Conservation (phyloP, 306 rosid genomes). For the peach (Prunus persica) region Prunus_persica_NCBIv2 NC_034016.1:20364501-20365000, state of each 20-base stretch:
- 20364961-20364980: background rate
- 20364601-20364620: slow-evolving; percentile 72
- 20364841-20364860: background rate
- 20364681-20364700: background rate
- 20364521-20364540: slow-evolving; percentile 99
- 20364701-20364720: background rate
- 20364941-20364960: background rate
- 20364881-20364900: background rate
- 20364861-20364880: background rate
- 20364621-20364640: background rate
- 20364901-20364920: background rate
- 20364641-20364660: background rate
- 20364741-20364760: background rate
- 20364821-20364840: background rate
- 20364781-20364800: background rate
- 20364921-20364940: background rate
- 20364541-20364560: slow-evolving; percentile 86
- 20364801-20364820: background rate
- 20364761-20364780: background rate
- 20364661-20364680: background rate
- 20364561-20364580: slow-evolving; percentile 97
- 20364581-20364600: slow-evolving; percentile 95
- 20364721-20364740: background rate
- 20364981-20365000: background rate
- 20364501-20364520: slow-evolving; percentile 98